phyloP scores from a whole-genome alignment of 1,139 yeast genomes.

The Candida glucosophila region DNA sequence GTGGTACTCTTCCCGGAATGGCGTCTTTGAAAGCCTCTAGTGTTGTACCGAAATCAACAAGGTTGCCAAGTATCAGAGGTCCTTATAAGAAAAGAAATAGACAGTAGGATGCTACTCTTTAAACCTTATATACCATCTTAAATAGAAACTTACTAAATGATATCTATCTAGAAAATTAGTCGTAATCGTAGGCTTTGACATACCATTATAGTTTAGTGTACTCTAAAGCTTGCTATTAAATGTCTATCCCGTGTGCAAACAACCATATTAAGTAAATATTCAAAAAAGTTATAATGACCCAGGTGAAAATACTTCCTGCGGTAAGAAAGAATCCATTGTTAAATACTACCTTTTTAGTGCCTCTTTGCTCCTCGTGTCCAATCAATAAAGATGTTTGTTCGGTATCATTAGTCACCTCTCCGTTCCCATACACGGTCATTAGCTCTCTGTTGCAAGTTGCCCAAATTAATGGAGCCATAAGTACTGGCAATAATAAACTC shows the following conservation, averaged over 20 bases:
- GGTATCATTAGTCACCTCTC: constrained; percentile 4
- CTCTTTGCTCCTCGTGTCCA: constrained; percentile 1
- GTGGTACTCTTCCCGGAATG: constrained; percentile 72
- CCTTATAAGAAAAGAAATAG: constrained; percentile 31
- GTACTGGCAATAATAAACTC: constrained; percentile 62
- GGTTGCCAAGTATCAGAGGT: constrained; percentile 35
- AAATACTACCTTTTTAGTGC: constrained; percentile 23
- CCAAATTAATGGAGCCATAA: constrained; percentile 67
- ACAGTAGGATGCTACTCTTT: constrained; percentile 6
- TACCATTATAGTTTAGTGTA: neutral
- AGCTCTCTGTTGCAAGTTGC: constrained; percentile 55
- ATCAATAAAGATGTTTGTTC: constrained; percentile 13
- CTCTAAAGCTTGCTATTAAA: constrained; percentile 16
- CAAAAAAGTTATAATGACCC: constrained; percentile 64
- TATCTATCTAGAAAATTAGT: too few relatives aligned
- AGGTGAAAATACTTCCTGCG: constrained; percentile 48
- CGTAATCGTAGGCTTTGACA: too few relatives aligned
- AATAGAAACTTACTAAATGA: too few relatives aligned
- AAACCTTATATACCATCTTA: too few relatives aligned
- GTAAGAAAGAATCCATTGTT: constrained; percentile 59
- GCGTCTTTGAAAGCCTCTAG: constrained; percentile 12
- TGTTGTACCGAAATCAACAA: constrained; percentile 12
- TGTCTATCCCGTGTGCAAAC: constrained; percentile 64
- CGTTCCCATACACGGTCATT: constrained; percentile 41
- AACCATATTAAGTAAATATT: constrained; percentile 66